These are phyloP conservation scores for Colletotrichum sp. DNA, from an alignment of 2,329 filamentous ascomycete species.

Conservation along the genomic window DNA sequence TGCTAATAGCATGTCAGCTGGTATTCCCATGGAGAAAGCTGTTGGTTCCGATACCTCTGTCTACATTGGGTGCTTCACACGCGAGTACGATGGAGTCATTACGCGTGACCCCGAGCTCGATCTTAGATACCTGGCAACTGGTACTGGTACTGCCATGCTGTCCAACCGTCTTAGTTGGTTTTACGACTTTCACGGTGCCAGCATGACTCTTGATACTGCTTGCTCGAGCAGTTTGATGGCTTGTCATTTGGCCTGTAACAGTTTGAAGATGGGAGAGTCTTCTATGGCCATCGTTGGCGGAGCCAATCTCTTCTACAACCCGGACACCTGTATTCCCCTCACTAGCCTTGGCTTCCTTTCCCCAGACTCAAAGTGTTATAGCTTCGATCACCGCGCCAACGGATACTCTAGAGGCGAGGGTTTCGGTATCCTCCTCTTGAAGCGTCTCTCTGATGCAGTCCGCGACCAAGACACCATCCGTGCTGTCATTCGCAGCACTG, in stretches of 20 bases:
- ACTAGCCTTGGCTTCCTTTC: constrained; percentile 31
- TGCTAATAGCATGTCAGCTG: background rate
- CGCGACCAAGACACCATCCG: constrained; percentile 37
- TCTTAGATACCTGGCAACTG: constrained; percentile 38
- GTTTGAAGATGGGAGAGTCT: constrained; percentile 33
- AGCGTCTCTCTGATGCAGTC: constrained; percentile 47
- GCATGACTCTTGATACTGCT: constrained; percentile 42
- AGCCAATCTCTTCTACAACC: constrained; percentile 26
- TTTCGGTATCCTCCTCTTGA: constrained; percentile 46
- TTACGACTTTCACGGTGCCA: constrained; percentile 40
- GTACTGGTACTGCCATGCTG: constrained; percentile 31
- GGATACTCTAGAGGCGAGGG: constrained; percentile 58
- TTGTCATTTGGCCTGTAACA: constrained; percentile 37
- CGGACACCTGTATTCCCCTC: constrained; percentile 23
- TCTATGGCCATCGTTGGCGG: constrained; percentile 28
- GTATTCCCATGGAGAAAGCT: constrained; percentile 16
- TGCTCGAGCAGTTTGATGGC: constrained; percentile 40
- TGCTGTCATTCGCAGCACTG: constrained; percentile 37
- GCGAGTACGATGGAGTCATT: constrained; percentile 29
- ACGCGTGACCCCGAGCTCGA: constrained; percentile 25
- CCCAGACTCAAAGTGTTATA: constrained; percentile 26
- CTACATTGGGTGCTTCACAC: constrained; percentile 34
- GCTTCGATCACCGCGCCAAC: constrained; percentile 45
- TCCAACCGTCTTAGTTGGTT: constrained; percentile 39
- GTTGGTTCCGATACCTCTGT: constrained; percentile 29